Percentiles rank a stretch among this genome's conserved stretches.
These are phyloP conservation scores for Beauveria sp. DNA, from an alignment of 2,329 filamentous ascomycete species.

Conservation along the genomic window DNA sequence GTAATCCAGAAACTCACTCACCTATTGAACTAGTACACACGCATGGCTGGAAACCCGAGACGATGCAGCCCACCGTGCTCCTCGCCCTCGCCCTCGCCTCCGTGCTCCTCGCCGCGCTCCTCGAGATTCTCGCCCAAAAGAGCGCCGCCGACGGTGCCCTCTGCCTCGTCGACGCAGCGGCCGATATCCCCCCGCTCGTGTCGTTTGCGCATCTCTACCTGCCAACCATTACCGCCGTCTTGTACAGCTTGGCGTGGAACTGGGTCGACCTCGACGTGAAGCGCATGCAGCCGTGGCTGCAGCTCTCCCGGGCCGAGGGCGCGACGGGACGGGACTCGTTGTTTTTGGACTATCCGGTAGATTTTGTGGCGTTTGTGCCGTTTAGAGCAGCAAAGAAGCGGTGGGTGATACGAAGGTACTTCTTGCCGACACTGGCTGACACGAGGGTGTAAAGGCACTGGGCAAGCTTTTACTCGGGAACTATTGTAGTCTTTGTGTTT, in stretches of 20 bases:
- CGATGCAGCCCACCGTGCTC: conserved; percentile 25
- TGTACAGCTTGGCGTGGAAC: conserved; percentile 49
- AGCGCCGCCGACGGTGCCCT: conserved; percentile 35
- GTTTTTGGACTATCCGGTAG: conserved; percentile 43
- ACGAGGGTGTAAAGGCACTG: conserved; percentile 35
- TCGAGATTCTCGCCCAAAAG: conserved; percentile 36
- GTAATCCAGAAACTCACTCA: not conserved
- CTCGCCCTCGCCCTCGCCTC: conserved; percentile 27
- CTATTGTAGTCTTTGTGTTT: conserved; percentile 41
- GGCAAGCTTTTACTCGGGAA: conserved; percentile 40
- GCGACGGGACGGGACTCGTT: conserved; percentile 37
- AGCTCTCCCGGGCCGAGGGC: conserved; percentile 40
- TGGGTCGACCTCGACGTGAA: conserved; percentile 55
- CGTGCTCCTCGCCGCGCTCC: conserved; percentile 29
- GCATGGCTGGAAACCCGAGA: conserved; percentile 1
- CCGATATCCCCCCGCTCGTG: conserved; percentile 27
- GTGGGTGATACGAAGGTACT: not conserved
- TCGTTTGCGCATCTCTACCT: conserved; percentile 40
- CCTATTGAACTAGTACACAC: not conserved
- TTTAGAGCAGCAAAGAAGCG: conserved; percentile 19
- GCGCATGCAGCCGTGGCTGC: conserved; percentile 52
- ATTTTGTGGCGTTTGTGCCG: conserved; percentile 28
- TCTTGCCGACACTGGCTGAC: too few species aligned
- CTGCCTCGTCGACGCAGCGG: conserved; percentile 15
- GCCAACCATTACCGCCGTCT: conserved; percentile 45